These are phyloP conservation scores for Aureoboletus auriporus DNA, from an alignment of 768 basidiomycete genomes.

Conservation along the genomic window DNA sequence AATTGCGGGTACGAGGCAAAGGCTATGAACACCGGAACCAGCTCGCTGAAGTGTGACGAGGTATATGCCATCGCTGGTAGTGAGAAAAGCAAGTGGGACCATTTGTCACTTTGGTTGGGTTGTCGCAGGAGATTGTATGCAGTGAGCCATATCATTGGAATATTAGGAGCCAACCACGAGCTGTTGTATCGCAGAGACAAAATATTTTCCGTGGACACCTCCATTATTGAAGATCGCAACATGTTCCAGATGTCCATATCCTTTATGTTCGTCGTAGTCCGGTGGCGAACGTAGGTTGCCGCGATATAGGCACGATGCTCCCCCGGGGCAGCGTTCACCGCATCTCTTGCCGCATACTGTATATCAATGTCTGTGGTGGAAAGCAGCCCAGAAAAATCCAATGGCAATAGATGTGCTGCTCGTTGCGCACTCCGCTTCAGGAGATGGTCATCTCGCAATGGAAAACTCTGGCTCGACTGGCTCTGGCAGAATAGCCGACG, in stretches of 20 bases:
- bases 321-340: not conserved
- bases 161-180: conserved; percentile 20
- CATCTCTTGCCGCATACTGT: conserved; percentile 7
- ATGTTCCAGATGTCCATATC: not conserved
- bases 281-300: conserved; percentile 1
- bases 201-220: not conserved
- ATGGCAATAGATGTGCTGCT: not conserved
- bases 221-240: conserved; percentile 7
- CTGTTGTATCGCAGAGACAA: conserved; percentile 15
- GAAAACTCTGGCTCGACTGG: not conserved
- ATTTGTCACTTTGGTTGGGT: not conserved
- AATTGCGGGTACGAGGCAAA: conserved; percentile 19
- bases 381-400: not conserved
- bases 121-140: conserved; percentile 21
- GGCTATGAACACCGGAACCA: conserved; percentile 27
- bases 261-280: not conserved
- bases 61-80: conserved; percentile 27
- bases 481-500: conserved; percentile 7
- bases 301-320: conserved; percentile 6
- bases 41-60: conserved; percentile 3
- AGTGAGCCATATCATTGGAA: conserved; percentile 20
- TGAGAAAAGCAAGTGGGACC: conserved; percentile 22
- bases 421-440: conserved; percentile 9
- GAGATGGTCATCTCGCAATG: conserved; percentile 1
- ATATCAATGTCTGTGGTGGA: no score